These are phyloP conservation scores for Paecilomyces dactylethromorphus DNA, from an alignment of 2,329 filamentous ascomycete genomes.

Conservation along the genomic window DNA sequence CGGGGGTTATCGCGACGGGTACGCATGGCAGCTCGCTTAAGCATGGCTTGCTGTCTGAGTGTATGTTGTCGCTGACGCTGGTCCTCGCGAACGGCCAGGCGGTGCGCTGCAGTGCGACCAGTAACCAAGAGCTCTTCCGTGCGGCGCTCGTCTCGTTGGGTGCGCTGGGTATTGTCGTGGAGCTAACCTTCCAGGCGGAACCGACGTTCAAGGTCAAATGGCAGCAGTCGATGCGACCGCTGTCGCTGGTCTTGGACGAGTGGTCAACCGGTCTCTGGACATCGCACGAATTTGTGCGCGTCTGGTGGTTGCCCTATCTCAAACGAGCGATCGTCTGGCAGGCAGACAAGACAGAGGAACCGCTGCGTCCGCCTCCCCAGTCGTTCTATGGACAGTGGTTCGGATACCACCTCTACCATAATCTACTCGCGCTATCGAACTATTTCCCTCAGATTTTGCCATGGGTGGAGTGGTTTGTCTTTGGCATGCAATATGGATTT, in stretches of 20 bases:
- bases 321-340: conserved; percentile 82
- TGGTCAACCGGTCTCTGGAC: conserved; percentile 78
- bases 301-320: conserved; percentile 98
- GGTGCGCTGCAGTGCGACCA: conserved; percentile 59
- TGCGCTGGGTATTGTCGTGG: conserved; percentile 81
- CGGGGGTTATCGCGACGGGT: conserved; percentile 84
- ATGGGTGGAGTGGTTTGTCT: conserved; percentile 92
- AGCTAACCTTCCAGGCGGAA: conserved; percentile 77
- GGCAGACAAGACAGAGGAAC: conserved; percentile 67
- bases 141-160: conserved; percentile 83
- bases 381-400: conserved; percentile 77
- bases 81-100: conserved; percentile 75
- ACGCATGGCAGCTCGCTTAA: conserved; percentile 83
- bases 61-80: conserved; percentile 66
- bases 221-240: conserved; percentile 70
- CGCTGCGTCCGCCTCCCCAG: conserved; percentile 51
- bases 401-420: conserved; percentile 88
- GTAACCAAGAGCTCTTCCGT: conserved; percentile 74
- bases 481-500: conserved; percentile 97
- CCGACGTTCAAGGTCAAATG: conserved; percentile 80
- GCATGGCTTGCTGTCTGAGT: conserved; percentile 80
- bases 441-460: conserved; percentile 74
- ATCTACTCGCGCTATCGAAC: conserved; percentile 73
- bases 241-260: conserved; percentile 59
- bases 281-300: conserved; percentile 77